phyloP scores from a whole-genome alignment of 148 eudicot genomes.

The Silene uniflora region DNA sequence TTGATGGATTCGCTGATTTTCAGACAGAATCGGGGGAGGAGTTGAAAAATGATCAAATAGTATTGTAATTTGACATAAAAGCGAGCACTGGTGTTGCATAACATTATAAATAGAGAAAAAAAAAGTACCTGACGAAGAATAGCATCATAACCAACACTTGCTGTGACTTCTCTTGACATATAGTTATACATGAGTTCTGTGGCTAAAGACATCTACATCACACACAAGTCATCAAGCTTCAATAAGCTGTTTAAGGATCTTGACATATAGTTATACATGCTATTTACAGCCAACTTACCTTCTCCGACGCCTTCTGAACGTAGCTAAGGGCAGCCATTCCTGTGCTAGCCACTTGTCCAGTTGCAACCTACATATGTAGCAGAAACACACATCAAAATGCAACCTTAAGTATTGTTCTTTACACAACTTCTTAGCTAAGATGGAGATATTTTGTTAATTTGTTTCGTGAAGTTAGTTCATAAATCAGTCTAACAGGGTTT shows the following conservation, averaged over 20 bases:
- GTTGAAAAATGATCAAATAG: neutral
- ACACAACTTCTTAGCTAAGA: neutral
- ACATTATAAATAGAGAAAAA: neutral
- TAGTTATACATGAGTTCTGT: conserved; percentile 83
- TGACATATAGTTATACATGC: neutral
- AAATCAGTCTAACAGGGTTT: neutral
- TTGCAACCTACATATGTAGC: conserved; percentile 54
- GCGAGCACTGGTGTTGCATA: neutral
- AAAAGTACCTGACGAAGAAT: conserved; percentile 75
- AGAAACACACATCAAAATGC: neutral
- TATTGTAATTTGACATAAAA: neutral
- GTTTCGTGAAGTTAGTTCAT: neutral
- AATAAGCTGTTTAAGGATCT: conserved; percentile 1
- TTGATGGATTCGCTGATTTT: neutral
- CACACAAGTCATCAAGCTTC: conserved; percentile 12
- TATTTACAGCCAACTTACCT: conserved; percentile 37
- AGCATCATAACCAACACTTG: conserved; percentile 90
- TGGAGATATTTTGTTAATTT: neutral
- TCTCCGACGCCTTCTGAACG: conserved; percentile 91
- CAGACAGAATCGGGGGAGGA: neutral
- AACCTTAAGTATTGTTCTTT: neutral
- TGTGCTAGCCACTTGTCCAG: conserved; percentile 90
- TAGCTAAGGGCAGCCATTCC: conserved; percentile 81
- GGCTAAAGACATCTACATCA: conserved; percentile 77
- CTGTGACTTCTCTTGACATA: conserved; percentile 74